These are phyloP conservation scores for Beta macrorhiza DNA, from an alignment of 179 eudicot species.

Conservation along the genomic window DNA sequence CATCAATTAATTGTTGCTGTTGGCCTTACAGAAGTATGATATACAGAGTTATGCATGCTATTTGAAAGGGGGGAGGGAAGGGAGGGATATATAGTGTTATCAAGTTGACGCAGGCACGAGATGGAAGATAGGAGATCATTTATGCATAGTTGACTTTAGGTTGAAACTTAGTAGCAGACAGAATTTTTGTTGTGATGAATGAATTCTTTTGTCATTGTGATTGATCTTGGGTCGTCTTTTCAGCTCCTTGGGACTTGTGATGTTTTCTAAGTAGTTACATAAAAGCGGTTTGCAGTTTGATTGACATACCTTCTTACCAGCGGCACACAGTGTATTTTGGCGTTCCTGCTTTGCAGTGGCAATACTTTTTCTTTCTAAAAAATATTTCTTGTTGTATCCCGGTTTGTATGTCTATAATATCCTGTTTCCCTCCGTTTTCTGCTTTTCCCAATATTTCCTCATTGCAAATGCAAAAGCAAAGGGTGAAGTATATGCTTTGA, in stretches of 20 bases:
- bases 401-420: not conserved
- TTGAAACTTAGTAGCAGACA: not conserved
- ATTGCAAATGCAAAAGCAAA: not conserved
- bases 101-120: not conserved
- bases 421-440: not conserved
- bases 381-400: not conserved
- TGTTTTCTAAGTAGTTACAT: not conserved
- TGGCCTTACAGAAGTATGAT: not conserved
- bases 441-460: not conserved
- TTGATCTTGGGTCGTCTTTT: too few relatives aligned
- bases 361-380: not conserved
- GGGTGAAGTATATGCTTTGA: not conserved
- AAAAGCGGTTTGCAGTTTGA: not conserved
- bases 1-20: not conserved
- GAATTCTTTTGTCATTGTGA: not conserved
- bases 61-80: not conserved
- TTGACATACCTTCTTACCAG: not conserved
- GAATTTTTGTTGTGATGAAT: not conserved
- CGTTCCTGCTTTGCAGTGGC: not conserved
- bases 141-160: not conserved
- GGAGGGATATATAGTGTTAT: not conserved
- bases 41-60: not conserved
- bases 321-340: too few relatives aligned
- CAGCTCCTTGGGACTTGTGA: not conserved
- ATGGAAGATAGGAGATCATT: not conserved